Evolutionary conservation across 768 basidiomycete genomes (phyloP).

Genomic region (Kondoa malvinella): DNA sequence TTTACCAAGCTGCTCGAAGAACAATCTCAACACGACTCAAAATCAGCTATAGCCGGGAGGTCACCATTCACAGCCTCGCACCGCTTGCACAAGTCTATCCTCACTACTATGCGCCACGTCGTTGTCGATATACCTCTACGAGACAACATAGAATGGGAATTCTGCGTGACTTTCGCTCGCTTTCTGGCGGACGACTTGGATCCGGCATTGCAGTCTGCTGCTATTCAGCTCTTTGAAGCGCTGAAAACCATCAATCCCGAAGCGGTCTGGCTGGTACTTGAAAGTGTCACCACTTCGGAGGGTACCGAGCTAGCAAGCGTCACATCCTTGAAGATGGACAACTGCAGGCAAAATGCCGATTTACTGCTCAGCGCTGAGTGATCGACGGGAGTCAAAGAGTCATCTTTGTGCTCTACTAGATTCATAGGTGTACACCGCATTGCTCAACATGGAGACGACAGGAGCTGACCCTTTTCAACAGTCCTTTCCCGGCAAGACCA

Average conservation of each 20-base stretch:
- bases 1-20: slow-evolving; percentile 47
- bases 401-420: no score
- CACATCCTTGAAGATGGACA: no score
- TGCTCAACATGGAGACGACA: no score
- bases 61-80: slow-evolving; percentile 66
- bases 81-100: slow-evolving; percentile 54
- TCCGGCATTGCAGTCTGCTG: slow-evolving; percentile 55
- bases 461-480: no score
- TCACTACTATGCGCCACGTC: slow-evolving; percentile 58
- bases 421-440: no score
- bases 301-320: no score
- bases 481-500: no score
- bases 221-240: slow-evolving; percentile 47
- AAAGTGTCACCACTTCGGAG: no score
- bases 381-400: no score
- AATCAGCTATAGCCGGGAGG: slow-evolving; percentile 48
- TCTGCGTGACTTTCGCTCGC: slow-evolving; percentile 53
- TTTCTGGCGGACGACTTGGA: slow-evolving; percentile 55
- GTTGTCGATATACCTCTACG: slow-evolving; percentile 49
- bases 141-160: slow-evolving; percentile 62
- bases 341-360: no score
- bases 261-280: slow-evolving; percentile 64
- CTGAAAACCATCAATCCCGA: slow-evolving; percentile 52
- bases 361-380: no score
- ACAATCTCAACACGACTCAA: slow-evolving; percentile 48